Evolutionary conservation across 177 flowering plant genomes (phyloP), one percentile per base, ranked within the genome.

Genomic region (Vitis hybrid): DNA sequence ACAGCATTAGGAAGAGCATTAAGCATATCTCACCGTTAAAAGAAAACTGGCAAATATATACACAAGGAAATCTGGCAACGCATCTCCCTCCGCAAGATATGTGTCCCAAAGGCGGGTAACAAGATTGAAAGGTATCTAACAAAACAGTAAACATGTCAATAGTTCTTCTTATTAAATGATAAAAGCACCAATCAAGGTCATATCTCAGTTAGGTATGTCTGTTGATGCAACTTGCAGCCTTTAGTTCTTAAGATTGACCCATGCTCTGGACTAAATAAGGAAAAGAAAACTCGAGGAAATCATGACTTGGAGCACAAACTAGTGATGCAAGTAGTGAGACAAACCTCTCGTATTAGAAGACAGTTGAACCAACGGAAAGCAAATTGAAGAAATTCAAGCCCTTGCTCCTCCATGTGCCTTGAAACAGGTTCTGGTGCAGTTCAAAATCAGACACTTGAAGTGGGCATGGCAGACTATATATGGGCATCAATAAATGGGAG

Each of bases 361-460:
- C 99, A 95, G 78, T 95, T 95, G 82, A 92, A 94, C 99, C 99
- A 95, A 33, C 98, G 99, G 72, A 95, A 95, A 71, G 99, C 98
- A 81, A 95, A 95, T 72, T 95, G 99, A 75, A 95, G 94, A 84
- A 94, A 95, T 71, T 95, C 99, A 70, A 95, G 92, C 31, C 97
- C 97, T 68, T 95, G 99, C 71, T 91, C 92, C 71, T 94, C 99
- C 83, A 94, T 92, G 83, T 95, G 99, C 65, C 79, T 89, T 71
- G 97, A 92, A 77, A 95, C 95, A 79, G 98, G 97, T 79, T 95
- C 99, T 95, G 74, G 49, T 17, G n/a, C 67, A 74, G 15, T 31
- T 49, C 33, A 24, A 73, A 74, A 68, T 3, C 47, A 70, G 2
- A 70, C 24, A 69, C 18, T 71, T 33, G 18, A 47, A 63, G 64